Percentiles rank a stretch among this genome's conserved stretches.
Conservation (phyloP, 305 asterid species). For the Fraxinus floribunda region DNA sequence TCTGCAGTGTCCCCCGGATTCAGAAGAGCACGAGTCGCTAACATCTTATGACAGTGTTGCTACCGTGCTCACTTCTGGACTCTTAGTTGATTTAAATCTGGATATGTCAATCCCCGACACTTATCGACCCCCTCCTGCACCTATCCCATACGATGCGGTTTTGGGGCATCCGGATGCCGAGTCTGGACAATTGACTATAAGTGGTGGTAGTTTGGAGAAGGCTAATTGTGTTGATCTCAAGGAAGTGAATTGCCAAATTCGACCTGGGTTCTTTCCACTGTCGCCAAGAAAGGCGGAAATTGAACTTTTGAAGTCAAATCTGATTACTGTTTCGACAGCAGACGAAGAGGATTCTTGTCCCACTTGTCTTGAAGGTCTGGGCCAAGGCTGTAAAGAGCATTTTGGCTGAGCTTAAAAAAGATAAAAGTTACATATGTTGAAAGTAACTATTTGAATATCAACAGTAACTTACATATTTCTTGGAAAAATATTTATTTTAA, state of each 20-base stretch:
- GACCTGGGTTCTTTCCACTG: slow-evolving; percentile 31
- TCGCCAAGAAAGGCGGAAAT: slow-evolving; percentile 40
- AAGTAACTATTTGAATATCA: background rate
- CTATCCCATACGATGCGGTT: slow-evolving; percentile 69
- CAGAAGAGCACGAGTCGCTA: slow-evolving; percentile 62
- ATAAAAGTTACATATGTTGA: background rate
- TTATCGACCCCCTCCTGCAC: slow-evolving; percentile 67
- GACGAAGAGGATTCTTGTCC: slow-evolving; percentile 77
- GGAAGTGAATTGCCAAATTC: slow-evolving; percentile 40
- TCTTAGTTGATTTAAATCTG: slow-evolving; percentile 56
- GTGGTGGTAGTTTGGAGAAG: slow-evolving; percentile 22
- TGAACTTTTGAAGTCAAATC: slow-evolving; percentile 42
- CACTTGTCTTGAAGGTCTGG: slow-evolving; percentile 81
- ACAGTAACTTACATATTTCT: background rate
- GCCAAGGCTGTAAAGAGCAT: background rate
- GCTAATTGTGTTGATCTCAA: slow-evolving; percentile 28
- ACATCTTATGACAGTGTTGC: slow-evolving; percentile 52
- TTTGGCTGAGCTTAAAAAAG: background rate
- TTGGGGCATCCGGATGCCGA: slow-evolving; percentile 42
- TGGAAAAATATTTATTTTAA: background rate
- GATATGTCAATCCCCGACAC: slow-evolving; percentile 72
- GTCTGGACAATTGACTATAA: slow-evolving; percentile 27
- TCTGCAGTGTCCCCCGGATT: slow-evolving; percentile 58
- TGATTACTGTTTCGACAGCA: slow-evolving; percentile 22
- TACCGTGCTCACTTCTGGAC: slow-evolving; percentile 41